These are phyloP conservation scores for Phaseolus coccineus DNA, from an alignment of 331 rosid species.

Conservation along the genomic window DNA sequence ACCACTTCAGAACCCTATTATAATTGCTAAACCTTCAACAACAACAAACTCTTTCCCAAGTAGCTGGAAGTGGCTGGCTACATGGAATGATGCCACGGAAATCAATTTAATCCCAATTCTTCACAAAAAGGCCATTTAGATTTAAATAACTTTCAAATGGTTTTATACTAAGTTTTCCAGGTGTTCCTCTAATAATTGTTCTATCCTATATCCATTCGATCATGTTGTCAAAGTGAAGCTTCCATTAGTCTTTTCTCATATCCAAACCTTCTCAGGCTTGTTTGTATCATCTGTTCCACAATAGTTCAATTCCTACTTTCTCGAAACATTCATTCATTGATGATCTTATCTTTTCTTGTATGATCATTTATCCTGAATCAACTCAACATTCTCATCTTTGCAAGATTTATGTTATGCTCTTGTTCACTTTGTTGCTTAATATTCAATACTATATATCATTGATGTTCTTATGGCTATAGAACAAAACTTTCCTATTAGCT, in stretches of 20 bases:
- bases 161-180: conserved; percentile 9
- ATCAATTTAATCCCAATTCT: background rate
- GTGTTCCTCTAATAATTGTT: background rate
- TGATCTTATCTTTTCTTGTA: conserved; percentile 1
- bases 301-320: background rate
- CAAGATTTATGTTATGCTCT: background rate
- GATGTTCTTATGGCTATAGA: background rate
- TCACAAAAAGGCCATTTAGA: background rate
- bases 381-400: conserved; percentile 1
- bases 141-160: background rate
- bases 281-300: background rate
- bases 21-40: conserved; percentile 5
- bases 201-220: background rate
- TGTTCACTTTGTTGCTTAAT: background rate
- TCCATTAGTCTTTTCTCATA: conserved; percentile 1
- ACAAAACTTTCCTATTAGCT: conserved; percentile 6
- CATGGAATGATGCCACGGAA: background rate
- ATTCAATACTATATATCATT: background rate
- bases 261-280: background rate
- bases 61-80: background rate
- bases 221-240: background rate
- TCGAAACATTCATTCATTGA: conserved; percentile 5
- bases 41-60: conserved; percentile 13
- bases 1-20: conserved; percentile 12
- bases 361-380: background rate